Evolutionary conservation across 768 basidiomycete genomes (phyloP), one percentile per base, ranked within the genome.

Genomic region (Hygrophoropsis aurantiaca): DNA sequence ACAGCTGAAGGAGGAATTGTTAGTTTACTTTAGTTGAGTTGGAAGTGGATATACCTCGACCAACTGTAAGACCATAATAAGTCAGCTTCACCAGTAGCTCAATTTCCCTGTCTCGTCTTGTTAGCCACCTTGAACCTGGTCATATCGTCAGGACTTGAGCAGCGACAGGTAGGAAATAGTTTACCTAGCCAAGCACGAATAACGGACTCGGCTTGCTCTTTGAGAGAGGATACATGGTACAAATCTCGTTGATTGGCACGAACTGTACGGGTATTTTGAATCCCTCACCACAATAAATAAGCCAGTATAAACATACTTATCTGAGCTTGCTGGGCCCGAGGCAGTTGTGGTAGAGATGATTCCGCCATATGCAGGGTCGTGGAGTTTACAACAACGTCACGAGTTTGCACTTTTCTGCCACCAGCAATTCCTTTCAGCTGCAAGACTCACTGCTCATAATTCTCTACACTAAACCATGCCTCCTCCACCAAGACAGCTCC

Each of bases 201-300:
- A 5, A 88, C 85, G 48, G 71, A 78, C 53, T 90, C 88, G 9
- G 81, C 71, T 59, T 92, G 87, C 43, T 90, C 88, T 55, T 79
- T 82, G 59, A 94, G 68, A 5, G 80, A 79, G 24, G 83, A 75
- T 35, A 91, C 74, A 68, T 91, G 87, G 58, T 83, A 87, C 37
- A 88, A 53, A 64, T 94, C 91, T 51, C 91, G 73, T 60, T 93
- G 91, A 60, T 90, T 86, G 30, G 90, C 86, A 49, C 91, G 79
- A 61, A 93, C 91, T 94, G 60, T 7, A 21, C 34, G 42, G 34
- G 30, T 49, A 52, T 39, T 55, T 46, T 54, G 52, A 34, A 48
- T 40, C 27, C 39, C 48, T 35, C 41, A 8, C n/a, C 24, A 45
- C 11, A 9, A 36, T 5, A 4, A 40, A n/a, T 15, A 46, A 16